Percentiles rank a stretch among this genome's conserved stretches.
phyloP scores from a whole-genome alignment of 345 rosid species.

The Melaleuca quinquenervia region DNA sequence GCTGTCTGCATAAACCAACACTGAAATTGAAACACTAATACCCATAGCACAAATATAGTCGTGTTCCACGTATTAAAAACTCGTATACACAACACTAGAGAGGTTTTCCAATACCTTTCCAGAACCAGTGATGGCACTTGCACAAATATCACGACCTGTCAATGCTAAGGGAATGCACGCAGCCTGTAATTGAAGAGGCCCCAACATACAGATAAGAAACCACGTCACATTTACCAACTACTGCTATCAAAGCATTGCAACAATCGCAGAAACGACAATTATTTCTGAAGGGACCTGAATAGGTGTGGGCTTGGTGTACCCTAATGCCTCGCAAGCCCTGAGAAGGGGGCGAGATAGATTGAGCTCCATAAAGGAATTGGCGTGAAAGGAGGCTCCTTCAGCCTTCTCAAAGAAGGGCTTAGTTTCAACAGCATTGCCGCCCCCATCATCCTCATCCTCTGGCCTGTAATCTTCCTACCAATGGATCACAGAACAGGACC shows the following conservation, averaged over 20 bases:
- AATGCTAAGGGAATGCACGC: constrained; percentile 87
- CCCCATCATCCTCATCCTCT: constrained; percentile 57
- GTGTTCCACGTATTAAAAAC: neutral
- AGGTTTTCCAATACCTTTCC: constrained; percentile 53
- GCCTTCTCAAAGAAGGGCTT: constrained; percentile 58
- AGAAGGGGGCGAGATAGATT: constrained; percentile 87
- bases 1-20: constrained; percentile 53
- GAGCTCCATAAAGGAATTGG: constrained; percentile 80
- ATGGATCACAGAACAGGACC: neutral
- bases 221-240: neutral
- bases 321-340: constrained; percentile 85
- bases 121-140: constrained; percentile 96
- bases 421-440: constrained; percentile 16
- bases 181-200: constrained; percentile 37
- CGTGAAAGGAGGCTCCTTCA: constrained; percentile 75
- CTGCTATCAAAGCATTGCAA: neutral
- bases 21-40: neutral
- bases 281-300: constrained; percentile 46
- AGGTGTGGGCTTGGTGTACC: constrained; percentile 86
- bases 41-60: neutral
- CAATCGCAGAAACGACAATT: neutral
- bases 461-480: constrained; percentile 56
- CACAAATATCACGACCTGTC: constrained; percentile 92
- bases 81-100: neutral
- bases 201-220: neutral